phyloP scores from a whole-genome alignment of 768 basidiomycete genomes.

The Phylloporus sp. region DNA sequence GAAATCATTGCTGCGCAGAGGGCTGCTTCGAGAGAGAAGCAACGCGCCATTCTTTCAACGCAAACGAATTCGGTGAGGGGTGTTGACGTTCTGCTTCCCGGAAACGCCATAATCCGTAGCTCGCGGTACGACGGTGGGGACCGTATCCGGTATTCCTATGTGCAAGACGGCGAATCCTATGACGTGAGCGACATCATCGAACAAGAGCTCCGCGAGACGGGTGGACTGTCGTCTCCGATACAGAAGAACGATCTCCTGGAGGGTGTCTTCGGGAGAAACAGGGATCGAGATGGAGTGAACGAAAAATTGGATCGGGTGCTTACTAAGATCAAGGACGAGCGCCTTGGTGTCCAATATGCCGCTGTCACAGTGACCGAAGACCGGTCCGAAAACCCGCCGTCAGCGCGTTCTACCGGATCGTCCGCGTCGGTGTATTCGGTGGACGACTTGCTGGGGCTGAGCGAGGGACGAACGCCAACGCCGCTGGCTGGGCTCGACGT shows the following conservation, averaged over 20 bases:
- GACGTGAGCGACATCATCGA: conserved; percentile 94
- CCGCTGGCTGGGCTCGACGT: conserved; percentile 14
- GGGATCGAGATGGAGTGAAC: conserved; percentile 55
- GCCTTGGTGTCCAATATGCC: conserved; percentile 33
- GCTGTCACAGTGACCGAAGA: conserved; percentile 6
- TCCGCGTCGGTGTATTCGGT: conserved; percentile 57
- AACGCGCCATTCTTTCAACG: conserved; percentile 78
- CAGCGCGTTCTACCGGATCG: conserved; percentile 25
- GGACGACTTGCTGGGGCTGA: conserved; percentile 31
- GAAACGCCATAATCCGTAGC: conserved; percentile 81
- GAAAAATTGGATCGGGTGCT: conserved; percentile 73
- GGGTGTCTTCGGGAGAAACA: conserved; percentile 54
- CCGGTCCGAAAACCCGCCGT: conserved; percentile 22
- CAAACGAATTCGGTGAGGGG: conserved; percentile 83
- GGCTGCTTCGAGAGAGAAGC: conserved; percentile 79
- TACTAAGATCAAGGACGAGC: conserved; percentile 67
- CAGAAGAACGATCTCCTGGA: conserved; percentile 59
- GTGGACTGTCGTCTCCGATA: conserved; percentile 23
- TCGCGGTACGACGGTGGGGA: conserved; percentile 67
- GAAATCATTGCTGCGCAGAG: conserved; percentile 95
- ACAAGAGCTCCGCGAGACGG: conserved; percentile 70
- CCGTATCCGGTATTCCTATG: conserved; percentile 87
- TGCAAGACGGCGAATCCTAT: conserved; percentile 86
- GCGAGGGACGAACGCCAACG: conserved; percentile 30
- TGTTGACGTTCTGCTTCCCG: conserved; percentile 82